phyloP scores from a whole-genome alignment of 176 grass and related monocot genomes.

The Oryza coarctata region DNA sequence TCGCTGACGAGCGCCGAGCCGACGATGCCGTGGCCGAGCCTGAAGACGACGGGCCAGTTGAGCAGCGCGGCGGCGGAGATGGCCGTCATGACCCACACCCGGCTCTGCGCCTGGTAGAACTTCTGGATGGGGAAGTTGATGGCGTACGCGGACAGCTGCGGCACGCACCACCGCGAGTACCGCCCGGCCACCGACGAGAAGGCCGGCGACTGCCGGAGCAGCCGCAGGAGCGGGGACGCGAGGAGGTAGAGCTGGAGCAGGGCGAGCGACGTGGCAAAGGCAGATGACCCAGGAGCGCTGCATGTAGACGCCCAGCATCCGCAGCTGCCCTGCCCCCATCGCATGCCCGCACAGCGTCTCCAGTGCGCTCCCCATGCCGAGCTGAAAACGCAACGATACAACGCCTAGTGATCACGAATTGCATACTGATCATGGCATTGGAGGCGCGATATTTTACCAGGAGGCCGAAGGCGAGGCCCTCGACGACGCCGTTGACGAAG shows the following conservation, averaged over 20 bases:
- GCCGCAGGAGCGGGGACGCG: conserved; percentile 47
- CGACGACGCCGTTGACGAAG: conserved; percentile 53
- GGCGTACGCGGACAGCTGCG: conserved; percentile 59
- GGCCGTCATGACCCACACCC: conserved; percentile 54
- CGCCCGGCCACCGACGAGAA: conserved; percentile 42
- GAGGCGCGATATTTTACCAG: conserved; percentile 22
- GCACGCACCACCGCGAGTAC: conserved; percentile 53
- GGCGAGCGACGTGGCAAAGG: conserved; percentile 28
- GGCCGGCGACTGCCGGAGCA: conserved; percentile 46
- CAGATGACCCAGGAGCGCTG: conserved; percentile 81
- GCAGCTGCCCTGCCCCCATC: conserved; percentile 51
- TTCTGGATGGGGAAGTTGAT: conserved; percentile 77
- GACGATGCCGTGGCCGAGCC: conserved; percentile 43
- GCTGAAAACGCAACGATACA: neutral
- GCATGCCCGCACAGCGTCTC: conserved; percentile 86
- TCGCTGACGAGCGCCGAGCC: conserved; percentile 53
- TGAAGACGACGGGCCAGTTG: conserved; percentile 49
- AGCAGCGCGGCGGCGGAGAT: conserved; percentile 48
- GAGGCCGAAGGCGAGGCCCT: conserved; percentile 62
- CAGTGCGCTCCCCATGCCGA: conserved; percentile 81
- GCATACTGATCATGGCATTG: neutral
- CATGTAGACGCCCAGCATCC: conserved; percentile 71
- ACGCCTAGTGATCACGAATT: neutral
- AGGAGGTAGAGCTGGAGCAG: conserved; percentile 55
- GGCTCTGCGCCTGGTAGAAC: conserved; percentile 74